Conservation (phyloP, 495 filamentous ascomycete genomes). For the Penicillium antarcticum region DNA sequence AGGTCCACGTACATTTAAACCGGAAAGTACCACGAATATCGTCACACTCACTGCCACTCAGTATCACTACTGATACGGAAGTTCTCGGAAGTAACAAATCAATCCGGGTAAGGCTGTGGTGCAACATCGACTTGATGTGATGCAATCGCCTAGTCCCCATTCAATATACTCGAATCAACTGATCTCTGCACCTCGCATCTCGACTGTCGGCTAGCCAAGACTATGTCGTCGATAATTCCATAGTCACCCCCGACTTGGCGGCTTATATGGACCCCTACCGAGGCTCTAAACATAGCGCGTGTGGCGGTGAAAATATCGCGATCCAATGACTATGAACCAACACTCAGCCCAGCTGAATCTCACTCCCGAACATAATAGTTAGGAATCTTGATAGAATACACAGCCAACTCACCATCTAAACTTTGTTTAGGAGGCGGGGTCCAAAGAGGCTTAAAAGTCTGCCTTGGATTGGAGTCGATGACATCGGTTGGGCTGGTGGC, state of each 20-base stretch:
- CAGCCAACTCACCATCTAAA: background rate
- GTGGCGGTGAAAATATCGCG: background rate
- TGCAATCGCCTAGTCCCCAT: too few relatives aligned
- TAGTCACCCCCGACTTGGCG: background rate
- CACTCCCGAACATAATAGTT: background rate
- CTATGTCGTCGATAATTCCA: too few relatives aligned
- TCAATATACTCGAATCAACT: too few relatives aligned
- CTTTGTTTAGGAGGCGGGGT: background rate
- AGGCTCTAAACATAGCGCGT: background rate
- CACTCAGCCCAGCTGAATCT: background rate
- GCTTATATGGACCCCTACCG: background rate
- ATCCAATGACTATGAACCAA: background rate
- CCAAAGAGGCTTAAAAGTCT: background rate
- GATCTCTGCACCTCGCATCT: too few relatives aligned
- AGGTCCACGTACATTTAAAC: too few relatives aligned
- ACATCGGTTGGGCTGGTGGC: background rate
- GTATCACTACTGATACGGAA: too few relatives aligned
- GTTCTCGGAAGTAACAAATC: too few relatives aligned
- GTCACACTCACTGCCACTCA: too few relatives aligned
- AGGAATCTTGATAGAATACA: background rate
- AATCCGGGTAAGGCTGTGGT: too few relatives aligned
- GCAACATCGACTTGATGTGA: too few relatives aligned
- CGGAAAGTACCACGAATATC: too few relatives aligned
- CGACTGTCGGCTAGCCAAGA: too few relatives aligned
- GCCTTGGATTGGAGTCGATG: background rate